Evolutionary conservation across 371 early-diverging fungal species (phyloP).

Genomic region (Rhizomucor miehei): DNA sequence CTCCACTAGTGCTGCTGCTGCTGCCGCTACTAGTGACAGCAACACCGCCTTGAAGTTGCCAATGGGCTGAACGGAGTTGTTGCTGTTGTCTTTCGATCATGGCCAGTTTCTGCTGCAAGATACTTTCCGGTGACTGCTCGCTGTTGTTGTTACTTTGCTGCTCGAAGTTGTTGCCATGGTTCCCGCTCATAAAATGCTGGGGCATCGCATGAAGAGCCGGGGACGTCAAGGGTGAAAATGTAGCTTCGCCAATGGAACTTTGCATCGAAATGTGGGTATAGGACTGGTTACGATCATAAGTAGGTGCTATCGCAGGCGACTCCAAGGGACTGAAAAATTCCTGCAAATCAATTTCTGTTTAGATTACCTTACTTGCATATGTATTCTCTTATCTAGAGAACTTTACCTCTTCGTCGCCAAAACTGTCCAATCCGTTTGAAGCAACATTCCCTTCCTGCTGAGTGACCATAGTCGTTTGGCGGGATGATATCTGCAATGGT

Average conservation of each 20-base stretch:
- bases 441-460: too few species aligned
- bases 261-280: not conserved
- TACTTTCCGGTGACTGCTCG: conserved; percentile 9
- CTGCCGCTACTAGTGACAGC: too few species aligned
- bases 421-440: conserved; percentile 8
- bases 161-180: conserved; percentile 23
- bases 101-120: conserved; percentile 40
- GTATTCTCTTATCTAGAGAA: not conserved
- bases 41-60: too few species aligned
- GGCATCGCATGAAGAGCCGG: conserved; percentile 60
- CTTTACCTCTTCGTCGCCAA: conserved; percentile 43
- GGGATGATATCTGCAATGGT: conserved; percentile 35
- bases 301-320: conserved; percentile 71
- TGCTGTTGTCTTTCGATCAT: conserved; percentile 52
- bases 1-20: too few species aligned
- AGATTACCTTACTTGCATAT: not conserved
- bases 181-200: too few species aligned
- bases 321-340: conserved; percentile 67
- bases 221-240: conserved; percentile 67
- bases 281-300: not conserved
- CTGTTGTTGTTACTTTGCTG: conserved; percentile 3
- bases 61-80: conserved; percentile 31
- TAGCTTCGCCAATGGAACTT: conserved; percentile 36
- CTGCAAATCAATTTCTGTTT: conserved; percentile 16
- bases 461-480: not conserved